Base-by-base conservation (phyloP, 805 yeast species). In the Metschnikowia chrysomelidarum region DNA sequence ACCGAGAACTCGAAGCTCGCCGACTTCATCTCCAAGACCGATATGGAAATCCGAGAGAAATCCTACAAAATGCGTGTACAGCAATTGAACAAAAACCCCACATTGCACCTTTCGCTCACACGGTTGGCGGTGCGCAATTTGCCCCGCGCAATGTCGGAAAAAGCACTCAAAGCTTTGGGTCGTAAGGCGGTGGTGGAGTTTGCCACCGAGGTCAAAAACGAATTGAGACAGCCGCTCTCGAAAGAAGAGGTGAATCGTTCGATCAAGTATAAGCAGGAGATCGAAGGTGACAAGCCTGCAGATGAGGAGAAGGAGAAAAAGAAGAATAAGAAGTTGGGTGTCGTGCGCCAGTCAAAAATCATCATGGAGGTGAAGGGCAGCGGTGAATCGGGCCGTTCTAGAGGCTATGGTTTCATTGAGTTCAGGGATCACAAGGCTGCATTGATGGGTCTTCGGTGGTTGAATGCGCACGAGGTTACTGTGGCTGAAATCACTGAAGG, bases 331-430 rank as follows among this genome's bases (percentile, higher is more conserved):
- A 82, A 87, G 51, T 77, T 75, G 29, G 98, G 98, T 65, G 87
- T 93, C 24, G 95, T 93, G 3, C 82, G 77, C 60, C 98, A 93
- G 63, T 84, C 97, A 17, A 93, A 93, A 67, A 82, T 93, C 46
- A 84, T 93, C 44, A 84, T 78, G 72, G 98, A 93, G 64, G 85
- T 87, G 27, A 91, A 89, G 58, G 95, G 88, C 6, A 70, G 91
- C 7, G 94, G 95, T 14, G 82, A 82, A 17, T 62, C 72, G 19
- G 98, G 98, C 38, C 76, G 98, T 61, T 81, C 93, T 54, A 82
- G 97, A 69, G 98, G 98, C 42, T 93, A 91, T 54, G 98, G 98
- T 45, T 91, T 93, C 71, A 62, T 93, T 28, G 98, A 93, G 63
- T 88, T 73, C 60, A 80, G 88, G 62, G 95, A 89, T 60, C 98